phyloP scores from a whole-genome alignment of 2,329 filamentous ascomycete genomes.

The Diatrype stigma region DNA sequence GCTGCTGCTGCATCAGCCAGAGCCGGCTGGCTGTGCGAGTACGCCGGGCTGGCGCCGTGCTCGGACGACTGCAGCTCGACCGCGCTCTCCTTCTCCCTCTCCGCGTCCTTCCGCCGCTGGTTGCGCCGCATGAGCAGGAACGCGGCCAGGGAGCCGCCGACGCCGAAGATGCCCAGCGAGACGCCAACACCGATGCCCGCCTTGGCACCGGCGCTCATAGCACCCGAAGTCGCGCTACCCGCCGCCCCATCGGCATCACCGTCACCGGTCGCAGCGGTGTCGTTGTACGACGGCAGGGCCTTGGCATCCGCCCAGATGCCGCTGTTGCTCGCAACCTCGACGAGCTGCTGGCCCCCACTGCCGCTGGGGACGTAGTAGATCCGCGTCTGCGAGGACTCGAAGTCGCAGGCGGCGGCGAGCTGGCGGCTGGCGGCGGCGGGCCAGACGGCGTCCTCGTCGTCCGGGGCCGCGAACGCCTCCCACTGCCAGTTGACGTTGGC shows the following conservation, averaged over 20 bases:
- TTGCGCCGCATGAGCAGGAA: constrained; percentile 24
- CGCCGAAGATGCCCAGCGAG: constrained; percentile 26
- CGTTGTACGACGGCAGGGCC: constrained; percentile 21
- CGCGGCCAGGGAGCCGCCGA: constrained; percentile 24
- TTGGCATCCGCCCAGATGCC: constrained; percentile 26
- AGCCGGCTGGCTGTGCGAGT: constrained; percentile 3
- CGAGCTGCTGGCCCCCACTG: constrained; percentile 23
- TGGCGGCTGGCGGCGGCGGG: constrained; percentile 24
- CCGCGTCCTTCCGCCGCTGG: constrained; percentile 8
- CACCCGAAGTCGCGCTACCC: constrained; percentile 4
- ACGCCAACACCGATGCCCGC: constrained; percentile 32
- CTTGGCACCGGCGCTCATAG: constrained; percentile 31
- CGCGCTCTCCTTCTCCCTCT: constrained; percentile 9
- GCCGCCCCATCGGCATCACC: background rate
- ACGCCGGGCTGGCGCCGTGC: background rate
- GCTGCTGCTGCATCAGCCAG: background rate
- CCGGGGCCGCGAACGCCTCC: constrained; percentile 16
- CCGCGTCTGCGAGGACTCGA: constrained; percentile 18
- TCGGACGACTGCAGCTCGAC: constrained; percentile 1
- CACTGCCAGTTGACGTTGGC: constrained; percentile 23
- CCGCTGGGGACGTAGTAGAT: constrained; percentile 28
- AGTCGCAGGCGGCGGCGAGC: constrained; percentile 27
- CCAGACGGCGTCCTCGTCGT: constrained; percentile 18
- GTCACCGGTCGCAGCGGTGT: constrained; percentile 7
- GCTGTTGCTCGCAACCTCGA: constrained; percentile 26